Evolutionary conservation across 2,329 filamentous ascomycete genomes (phyloP).

Genomic region (Epichloe uncinata): DNA sequence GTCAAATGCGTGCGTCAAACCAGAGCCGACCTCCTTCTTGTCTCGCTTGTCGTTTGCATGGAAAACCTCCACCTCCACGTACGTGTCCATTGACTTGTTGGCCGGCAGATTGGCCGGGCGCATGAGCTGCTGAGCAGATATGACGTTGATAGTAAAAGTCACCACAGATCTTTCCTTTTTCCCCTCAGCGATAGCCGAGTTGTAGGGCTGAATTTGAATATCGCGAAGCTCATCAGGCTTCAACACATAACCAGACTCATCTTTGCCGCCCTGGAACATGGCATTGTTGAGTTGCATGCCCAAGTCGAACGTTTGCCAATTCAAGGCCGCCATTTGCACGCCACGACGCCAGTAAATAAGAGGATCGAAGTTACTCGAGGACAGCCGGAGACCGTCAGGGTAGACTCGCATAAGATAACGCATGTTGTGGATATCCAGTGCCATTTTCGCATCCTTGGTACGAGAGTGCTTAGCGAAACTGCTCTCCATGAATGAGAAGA

Average conservation of each 20-base stretch:
- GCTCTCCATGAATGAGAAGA: constrained; percentile 87
- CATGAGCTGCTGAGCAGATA: constrained; percentile 91
- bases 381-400: constrained; percentile 66
- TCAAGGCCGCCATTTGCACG: constrained; percentile 94
- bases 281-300: constrained; percentile 94
- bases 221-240: constrained; percentile 80
- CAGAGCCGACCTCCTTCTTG: constrained; percentile 61
- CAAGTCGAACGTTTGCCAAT: constrained; percentile 96
- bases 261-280: constrained; percentile 86
- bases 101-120: constrained; percentile 60
- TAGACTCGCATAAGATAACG: constrained; percentile 89
- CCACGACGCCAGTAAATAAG: constrained; percentile 88
- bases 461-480: constrained; percentile 73
- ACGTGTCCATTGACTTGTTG: constrained; percentile 72
- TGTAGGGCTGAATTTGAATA: constrained; percentile 44
- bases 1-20: constrained; percentile 28
- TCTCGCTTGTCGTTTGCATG: constrained; percentile 88
- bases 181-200: constrained; percentile 36
- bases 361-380: constrained; percentile 89
- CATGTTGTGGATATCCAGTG: constrained; percentile 82
- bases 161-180: constrained; percentile 73
- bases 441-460: constrained; percentile 59
- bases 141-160: constrained; percentile 72
- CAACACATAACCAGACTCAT: constrained; percentile 81
- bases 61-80: constrained; percentile 89